Evolutionary conservation across 164 flowering plant genomes (phyloP), one percentile per base, ranked within the genome.

Genomic region (Kalanchoe fedtschenkoi): DNA sequence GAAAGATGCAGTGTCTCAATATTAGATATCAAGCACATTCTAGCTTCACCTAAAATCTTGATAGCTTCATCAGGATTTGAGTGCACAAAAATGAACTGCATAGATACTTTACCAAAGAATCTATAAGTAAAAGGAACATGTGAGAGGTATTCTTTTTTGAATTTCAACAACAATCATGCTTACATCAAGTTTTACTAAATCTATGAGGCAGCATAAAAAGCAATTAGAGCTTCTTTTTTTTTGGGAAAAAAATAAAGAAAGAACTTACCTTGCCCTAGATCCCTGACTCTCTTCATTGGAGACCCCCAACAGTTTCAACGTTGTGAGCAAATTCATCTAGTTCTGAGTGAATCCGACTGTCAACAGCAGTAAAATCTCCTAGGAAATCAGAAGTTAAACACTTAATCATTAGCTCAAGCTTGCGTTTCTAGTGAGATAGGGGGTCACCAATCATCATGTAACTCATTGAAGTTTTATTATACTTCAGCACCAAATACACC

Each of bases 241-340:
- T 17, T 5, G 21, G 30, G 37, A n/a, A 24, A 6, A 51, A n/a
- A n/a, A n/a, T n/a, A n/a, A n/a, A n/a, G n/a, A n/a, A 19, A 13
- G 46, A 68, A 70, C 81, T 75, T 64, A 88, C 97, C 97, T 93
- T 21, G 98, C 96, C 41, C 95, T 77, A 91, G 95, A 76, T 92
- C 98, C 72, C 98, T 81, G 30, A 92, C n/a, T n/a, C 97, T 65
- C 88, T 75, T 62, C 91, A 70, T 71, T 92, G 98, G 38, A 92
- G 96, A 57, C 95, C 79, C 71, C 81, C 85, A 54, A 92, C 98
- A 70, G 98, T 92, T 74, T 92, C 98, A 71, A 88, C 69, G 61
- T 92, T 92, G 76, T 92, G 98, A 44, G 98, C 98, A 75, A 92
- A 89, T 11, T 89, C 98, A 83, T 92, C 98, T 58, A 92, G 76